phyloP scores from a whole-genome alignment of 345 rosid genomes.

The Eucalyptus pauciflora region DNA sequence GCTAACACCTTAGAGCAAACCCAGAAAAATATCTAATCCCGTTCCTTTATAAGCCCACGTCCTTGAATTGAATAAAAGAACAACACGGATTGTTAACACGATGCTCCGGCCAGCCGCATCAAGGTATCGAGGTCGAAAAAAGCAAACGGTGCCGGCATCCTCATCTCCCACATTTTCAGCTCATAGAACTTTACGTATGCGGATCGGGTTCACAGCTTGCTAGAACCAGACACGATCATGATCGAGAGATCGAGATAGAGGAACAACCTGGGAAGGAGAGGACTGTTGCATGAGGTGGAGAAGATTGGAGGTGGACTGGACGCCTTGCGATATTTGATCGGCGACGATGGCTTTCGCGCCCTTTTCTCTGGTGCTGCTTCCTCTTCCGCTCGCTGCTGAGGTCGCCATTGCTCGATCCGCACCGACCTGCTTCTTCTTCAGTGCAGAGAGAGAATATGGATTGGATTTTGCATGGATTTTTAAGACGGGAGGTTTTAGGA shows the following conservation, averaged over 20 bases:
- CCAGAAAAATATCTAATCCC: not conserved
- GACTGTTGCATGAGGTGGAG: constrained; percentile 79
- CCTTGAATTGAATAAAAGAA: not conserved
- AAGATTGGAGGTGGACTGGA: constrained; percentile 72
- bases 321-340: constrained; percentile 70
- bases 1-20: not conserved
- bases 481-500: no score
- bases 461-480: no score
- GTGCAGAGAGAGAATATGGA: not conserved
- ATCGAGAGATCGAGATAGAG: not conserved
- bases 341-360: constrained; percentile 60
- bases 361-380: constrained; percentile 29
- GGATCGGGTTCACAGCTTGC: not conserved
- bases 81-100: not conserved
- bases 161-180: not conserved
- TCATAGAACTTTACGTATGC: not conserved
- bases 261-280: constrained; percentile 52
- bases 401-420: constrained; percentile 5
- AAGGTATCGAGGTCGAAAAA: not conserved
- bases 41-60: not conserved
- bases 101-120: not conserved
- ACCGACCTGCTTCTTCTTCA: not conserved
- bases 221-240: not conserved
- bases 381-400: not conserved
- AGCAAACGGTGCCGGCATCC: not conserved